These are phyloP conservation scores for Schizochytrium sp. DNA, from an alignment of 108 stramenopile species.

Conservation along the genomic window DNA sequence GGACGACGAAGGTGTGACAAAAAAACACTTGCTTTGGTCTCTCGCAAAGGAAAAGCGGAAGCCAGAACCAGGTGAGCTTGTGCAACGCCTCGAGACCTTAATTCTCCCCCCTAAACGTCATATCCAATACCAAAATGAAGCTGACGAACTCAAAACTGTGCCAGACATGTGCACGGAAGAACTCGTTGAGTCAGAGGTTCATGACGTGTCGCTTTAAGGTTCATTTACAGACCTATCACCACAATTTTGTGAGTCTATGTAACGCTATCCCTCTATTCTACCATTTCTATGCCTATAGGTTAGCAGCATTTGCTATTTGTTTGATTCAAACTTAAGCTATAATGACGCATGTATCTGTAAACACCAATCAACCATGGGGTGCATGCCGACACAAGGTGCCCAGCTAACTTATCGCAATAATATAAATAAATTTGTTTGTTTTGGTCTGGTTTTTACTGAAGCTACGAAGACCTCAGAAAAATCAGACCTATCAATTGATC, in stretches of 20 bases:
- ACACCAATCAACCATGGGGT: neutral
- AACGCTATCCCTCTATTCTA: neutral
- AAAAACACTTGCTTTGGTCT: neutral
- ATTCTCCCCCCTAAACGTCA: neutral
- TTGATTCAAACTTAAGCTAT: neutral
- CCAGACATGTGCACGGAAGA: neutral
- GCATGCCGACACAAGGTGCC: no score
- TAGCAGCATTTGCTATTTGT: neutral
- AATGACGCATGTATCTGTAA: neutral
- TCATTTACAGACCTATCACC: neutral
- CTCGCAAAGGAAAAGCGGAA: neutral
- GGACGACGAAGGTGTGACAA: slow-evolving; percentile 5
- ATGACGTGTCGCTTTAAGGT: neutral
- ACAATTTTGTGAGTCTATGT: neutral
- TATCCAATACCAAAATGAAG: neutral
- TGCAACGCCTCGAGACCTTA: neutral
- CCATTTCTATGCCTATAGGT: neutral
- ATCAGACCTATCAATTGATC: no score
- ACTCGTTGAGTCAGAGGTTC: neutral
- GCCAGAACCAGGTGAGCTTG: slow-evolving; percentile 21
- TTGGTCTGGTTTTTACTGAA: no score
- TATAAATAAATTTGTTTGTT: no score
- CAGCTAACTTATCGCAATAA: no score
- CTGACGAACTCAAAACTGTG: neutral
- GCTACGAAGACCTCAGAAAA: no score